These are phyloP conservation scores for Knoxdaviesia proteae DNA, from an alignment of 2,329 filamentous ascomycete genomes.

Conservation along the genomic window DNA sequence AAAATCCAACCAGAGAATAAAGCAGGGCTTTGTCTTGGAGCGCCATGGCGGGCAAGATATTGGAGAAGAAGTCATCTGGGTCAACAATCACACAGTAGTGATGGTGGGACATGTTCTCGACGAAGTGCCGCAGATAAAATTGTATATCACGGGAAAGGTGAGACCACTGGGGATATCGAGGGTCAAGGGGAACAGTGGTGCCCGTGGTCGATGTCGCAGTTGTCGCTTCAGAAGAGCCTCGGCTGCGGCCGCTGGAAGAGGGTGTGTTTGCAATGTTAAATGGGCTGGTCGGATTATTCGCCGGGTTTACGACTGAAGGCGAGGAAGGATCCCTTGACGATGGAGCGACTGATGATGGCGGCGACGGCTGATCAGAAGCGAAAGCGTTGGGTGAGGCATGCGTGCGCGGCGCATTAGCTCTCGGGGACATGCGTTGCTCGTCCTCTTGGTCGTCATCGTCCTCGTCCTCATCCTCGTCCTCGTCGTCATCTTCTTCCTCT, in stretches of 20 bases:
- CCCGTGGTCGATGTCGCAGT: conserved; percentile 19
- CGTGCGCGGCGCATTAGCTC: too few species aligned
- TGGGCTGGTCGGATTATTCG: too few species aligned
- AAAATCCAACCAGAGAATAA: conserved; percentile 71
- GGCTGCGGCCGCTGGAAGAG: conserved; percentile 11
- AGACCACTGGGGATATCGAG: conserved; percentile 16
- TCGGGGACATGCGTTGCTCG: too few species aligned
- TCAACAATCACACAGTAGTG: conserved; percentile 67
- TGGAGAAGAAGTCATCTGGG: conserved; percentile 50
- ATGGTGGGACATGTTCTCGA: conserved; percentile 54
- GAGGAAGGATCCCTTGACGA: too few species aligned
- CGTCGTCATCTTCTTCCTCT: conserved; percentile 14
- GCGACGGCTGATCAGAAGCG: too few species aligned
- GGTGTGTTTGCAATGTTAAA: too few species aligned
- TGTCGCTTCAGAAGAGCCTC: conserved; percentile 30
- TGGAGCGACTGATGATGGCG: too few species aligned
- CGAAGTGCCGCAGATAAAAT: conserved; percentile 61
- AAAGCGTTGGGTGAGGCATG: too few species aligned
- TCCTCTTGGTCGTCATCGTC: too few species aligned
- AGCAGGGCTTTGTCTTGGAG: conserved; percentile 57
- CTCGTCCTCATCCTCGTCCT: too few species aligned
- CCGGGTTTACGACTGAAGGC: too few species aligned
- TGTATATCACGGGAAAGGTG: conserved; percentile 49
- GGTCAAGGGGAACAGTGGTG: not conserved
- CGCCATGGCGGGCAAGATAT: conserved; percentile 50